phyloP scores from a whole-genome alignment of 495 filamentous ascomycete genomes.

The Cercophora sp. region DNA sequence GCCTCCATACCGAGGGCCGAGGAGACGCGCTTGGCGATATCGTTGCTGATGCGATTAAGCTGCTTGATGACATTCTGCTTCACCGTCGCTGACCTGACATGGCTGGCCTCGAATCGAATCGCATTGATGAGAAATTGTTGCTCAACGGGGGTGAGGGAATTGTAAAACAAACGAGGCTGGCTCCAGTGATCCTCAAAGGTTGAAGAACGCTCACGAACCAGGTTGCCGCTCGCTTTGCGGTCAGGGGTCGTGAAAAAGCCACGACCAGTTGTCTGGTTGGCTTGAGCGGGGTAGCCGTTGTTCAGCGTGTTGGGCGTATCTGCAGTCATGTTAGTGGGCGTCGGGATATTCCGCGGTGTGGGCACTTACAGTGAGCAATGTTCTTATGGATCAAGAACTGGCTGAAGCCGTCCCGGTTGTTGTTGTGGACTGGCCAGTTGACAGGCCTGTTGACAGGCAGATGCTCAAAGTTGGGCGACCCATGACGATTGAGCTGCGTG shows the following conservation, averaged over 20 bases:
- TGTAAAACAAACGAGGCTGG: slow-evolving; percentile 72
- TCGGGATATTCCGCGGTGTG: no score
- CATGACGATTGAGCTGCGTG: slow-evolving; percentile 68
- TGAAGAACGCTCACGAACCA: slow-evolving; percentile 56
- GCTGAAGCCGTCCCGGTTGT: slow-evolving; percentile 62
- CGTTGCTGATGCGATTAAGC: slow-evolving; percentile 67
- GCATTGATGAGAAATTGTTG: slow-evolving; percentile 77
- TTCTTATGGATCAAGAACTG: slow-evolving; percentile 55
- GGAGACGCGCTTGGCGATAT: slow-evolving; percentile 64
- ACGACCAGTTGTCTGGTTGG: slow-evolving; percentile 62
- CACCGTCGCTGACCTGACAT: slow-evolving; percentile 54
- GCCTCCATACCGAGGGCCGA: slow-evolving; percentile 54
- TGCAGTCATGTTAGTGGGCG: slow-evolving; percentile 6
- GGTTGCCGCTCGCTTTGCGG: slow-evolving; percentile 49
- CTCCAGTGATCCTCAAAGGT: slow-evolving; percentile 75
- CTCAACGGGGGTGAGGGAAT: slow-evolving; percentile 65
- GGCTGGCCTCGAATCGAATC: slow-evolving; percentile 67
- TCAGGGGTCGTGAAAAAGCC: slow-evolving; percentile 72
- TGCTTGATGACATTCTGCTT: slow-evolving; percentile 63
- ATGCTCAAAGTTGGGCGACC: slow-evolving; percentile 73
- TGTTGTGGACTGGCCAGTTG: slow-evolving; percentile 61
- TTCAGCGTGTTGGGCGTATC: slow-evolving; percentile 67
- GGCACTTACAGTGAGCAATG: slow-evolving; percentile 37
- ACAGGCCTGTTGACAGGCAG: slow-evolving; percentile 67
- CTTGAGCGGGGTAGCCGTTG: slow-evolving; percentile 60